Evolutionary conservation across 2,329 filamentous ascomycete genomes (phyloP).

Genomic region (Paecilomyces sp.): DNA sequence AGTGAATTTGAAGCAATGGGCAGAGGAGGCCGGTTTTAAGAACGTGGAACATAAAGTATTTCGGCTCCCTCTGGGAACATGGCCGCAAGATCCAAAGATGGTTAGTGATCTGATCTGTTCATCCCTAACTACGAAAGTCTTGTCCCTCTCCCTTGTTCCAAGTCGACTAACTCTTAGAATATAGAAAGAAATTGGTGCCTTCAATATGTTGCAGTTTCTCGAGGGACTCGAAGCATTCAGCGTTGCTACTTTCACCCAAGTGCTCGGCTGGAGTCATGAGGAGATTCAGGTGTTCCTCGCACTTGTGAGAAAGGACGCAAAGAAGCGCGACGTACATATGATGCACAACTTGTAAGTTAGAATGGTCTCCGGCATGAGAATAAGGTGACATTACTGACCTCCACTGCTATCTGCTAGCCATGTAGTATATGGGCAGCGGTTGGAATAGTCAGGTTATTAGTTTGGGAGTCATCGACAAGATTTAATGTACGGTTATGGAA

Average conservation of each 20-base stretch:
- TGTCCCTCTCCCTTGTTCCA: background rate
- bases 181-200: slow-evolving; percentile 10
- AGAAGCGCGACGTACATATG: slow-evolving; percentile 1
- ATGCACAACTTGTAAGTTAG: slow-evolving; percentile 1
- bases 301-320: slow-evolving; percentile 8
- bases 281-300: slow-evolving; percentile 13
- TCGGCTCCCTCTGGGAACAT: slow-evolving; percentile 2
- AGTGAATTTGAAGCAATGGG: slow-evolving; percentile 1
- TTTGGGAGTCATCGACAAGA: too few species aligned
- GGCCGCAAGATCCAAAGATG: slow-evolving; percentile 2
- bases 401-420: background rate
- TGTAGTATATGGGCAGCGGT: slow-evolving; percentile 3
- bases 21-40: slow-evolving; percentile 1
- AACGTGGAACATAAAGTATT: slow-evolving; percentile 1
- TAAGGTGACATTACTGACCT: background rate
- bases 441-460: background rate
- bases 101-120: background rate
- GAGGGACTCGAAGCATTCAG: slow-evolving; percentile 21
- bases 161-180: background rate
- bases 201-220: slow-evolving; percentile 16
- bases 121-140: background rate
- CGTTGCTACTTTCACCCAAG: slow-evolving; percentile 17
- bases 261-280: slow-evolving; percentile 15
- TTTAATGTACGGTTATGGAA: too few species aligned
- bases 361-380: background rate